Conservation (phyloP, 176 grass and related monocot species). For the Bromus sterilis region DNA sequence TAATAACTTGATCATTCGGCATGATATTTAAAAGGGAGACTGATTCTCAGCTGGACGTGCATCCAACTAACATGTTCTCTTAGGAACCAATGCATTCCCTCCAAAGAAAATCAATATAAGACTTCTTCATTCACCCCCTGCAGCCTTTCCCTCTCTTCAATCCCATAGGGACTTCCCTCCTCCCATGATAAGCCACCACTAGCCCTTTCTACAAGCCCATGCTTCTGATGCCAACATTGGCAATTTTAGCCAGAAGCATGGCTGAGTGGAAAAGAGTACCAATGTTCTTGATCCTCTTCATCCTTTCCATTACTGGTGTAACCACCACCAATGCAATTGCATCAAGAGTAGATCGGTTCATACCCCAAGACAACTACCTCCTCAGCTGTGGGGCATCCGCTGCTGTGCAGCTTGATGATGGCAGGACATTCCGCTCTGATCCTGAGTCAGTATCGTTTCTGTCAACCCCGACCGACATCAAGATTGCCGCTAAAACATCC, state of each 20-base stretch:
- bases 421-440: conserved; percentile 71
- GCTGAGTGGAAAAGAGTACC: conserved; percentile 15
- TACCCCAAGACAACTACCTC: conserved; percentile 74
- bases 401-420: conserved; percentile 66
- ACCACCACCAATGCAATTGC: conserved; percentile 31
- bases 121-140: conserved; percentile 8
- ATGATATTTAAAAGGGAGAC: conserved; percentile 1
- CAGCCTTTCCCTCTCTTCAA: conserved; percentile 4
- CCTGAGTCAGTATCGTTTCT: conserved; percentile 76
- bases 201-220: conserved; percentile 13
- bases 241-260: conserved; percentile 27
- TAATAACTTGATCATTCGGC: background rate
- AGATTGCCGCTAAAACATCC: conserved; percentile 44
- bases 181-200: conserved; percentile 24
- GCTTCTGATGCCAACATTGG: conserved; percentile 28
- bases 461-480: conserved; percentile 62
- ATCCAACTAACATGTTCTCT: conserved; percentile 26
- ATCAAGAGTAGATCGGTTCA: conserved; percentile 34
- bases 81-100: background rate
- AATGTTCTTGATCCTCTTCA: conserved; percentile 27
- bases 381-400: conserved; percentile 54
- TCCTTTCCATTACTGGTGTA: conserved; percentile 15
- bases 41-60: conserved; percentile 28
- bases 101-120: conserved; percentile 18
- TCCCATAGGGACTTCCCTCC: conserved; percentile 3